Evolutionary conservation across 2,329 filamentous ascomycete genomes (phyloP).

Genomic region (Colletotrichum sp.): DNA sequence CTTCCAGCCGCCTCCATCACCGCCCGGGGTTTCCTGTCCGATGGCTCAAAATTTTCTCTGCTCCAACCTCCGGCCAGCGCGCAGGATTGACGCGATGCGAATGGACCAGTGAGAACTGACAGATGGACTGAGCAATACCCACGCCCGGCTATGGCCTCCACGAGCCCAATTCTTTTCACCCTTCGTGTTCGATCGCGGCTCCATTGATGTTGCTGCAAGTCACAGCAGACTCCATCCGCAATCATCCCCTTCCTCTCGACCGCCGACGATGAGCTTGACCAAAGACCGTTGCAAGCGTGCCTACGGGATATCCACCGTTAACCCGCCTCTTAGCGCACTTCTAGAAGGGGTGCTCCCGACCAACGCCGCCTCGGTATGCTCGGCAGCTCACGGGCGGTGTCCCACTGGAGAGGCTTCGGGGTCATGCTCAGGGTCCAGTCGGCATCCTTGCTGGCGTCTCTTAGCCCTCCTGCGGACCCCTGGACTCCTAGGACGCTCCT

Average conservation of each 20-base stretch:
- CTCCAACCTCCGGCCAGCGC: not conserved
- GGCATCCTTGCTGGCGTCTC: not conserved
- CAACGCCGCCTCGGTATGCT: slow-evolving; percentile 6
- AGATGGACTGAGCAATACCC: not conserved
- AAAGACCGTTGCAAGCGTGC: not conserved
- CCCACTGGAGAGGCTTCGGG: slow-evolving; percentile 9
- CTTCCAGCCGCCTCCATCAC: not conserved
- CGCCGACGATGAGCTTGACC: not conserved
- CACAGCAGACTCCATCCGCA: not conserved
- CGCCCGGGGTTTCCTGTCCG: not conserved
- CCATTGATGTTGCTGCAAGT: not conserved
- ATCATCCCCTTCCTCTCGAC: not conserved
- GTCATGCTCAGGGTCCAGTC: slow-evolving; percentile 8
- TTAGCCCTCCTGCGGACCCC: not conserved
- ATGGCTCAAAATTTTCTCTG: not conserved
- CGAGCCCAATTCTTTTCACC: not conserved
- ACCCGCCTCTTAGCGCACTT: not conserved
- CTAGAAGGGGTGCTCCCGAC: not conserved
- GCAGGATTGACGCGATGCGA: not conserved
- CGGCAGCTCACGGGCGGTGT: slow-evolving; percentile 2
- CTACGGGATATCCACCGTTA: not conserved
- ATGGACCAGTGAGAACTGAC: not conserved
- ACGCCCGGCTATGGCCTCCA: not conserved
- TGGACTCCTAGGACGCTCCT: not conserved
- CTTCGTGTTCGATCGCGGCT: not conserved